phyloP scores from a whole-genome alignment of 306 rosid species.

The Trifolium repens region DNA sequence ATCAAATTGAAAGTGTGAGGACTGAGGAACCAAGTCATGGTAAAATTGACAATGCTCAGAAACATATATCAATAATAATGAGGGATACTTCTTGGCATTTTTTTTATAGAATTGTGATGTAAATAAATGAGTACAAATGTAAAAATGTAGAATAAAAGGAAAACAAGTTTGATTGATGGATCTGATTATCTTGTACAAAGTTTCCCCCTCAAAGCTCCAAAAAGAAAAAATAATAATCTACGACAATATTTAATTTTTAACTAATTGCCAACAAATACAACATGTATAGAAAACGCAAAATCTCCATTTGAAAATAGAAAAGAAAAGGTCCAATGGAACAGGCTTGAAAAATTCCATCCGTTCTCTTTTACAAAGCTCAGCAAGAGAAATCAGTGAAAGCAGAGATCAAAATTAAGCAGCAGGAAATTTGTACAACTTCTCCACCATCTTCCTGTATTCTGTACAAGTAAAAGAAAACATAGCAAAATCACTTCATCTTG shows the following conservation, averaged over 20 bases:
- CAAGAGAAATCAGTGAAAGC: constrained; percentile 3
- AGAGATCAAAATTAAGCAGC: constrained; percentile 46
- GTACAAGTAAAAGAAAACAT: constrained; percentile 45
- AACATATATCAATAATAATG: too few species aligned
- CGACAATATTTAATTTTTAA: not conserved
- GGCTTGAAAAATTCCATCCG: constrained; percentile 8
- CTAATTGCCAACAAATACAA: not conserved
- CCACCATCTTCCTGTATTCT: constrained; percentile 95
- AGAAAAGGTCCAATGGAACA: constrained; percentile 20
- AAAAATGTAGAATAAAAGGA: not conserved
- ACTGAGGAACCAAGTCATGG: too few species aligned
- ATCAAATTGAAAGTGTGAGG: too few species aligned
- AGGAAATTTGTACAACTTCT: constrained; percentile 77
- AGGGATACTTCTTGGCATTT: too few species aligned
- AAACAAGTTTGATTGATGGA: not conserved
- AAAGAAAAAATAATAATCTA: not conserved
- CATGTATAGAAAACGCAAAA: constrained; percentile 29
- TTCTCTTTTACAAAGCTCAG: constrained; percentile 22
- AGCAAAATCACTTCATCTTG: constrained; percentile 6
- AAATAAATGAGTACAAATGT: not conserved
- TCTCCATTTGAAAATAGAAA: constrained; percentile 21
- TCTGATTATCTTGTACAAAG: constrained; percentile 2
- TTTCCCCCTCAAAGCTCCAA: not conserved
- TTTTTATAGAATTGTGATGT: too few species aligned
- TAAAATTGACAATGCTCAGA: too few species aligned